Percentiles rank a stretch among this genome's conserved stretches.
phyloP scores from a whole-genome alignment of 2,329 filamentous ascomycete genomes.

The Domatiomyces globalis region DNA sequence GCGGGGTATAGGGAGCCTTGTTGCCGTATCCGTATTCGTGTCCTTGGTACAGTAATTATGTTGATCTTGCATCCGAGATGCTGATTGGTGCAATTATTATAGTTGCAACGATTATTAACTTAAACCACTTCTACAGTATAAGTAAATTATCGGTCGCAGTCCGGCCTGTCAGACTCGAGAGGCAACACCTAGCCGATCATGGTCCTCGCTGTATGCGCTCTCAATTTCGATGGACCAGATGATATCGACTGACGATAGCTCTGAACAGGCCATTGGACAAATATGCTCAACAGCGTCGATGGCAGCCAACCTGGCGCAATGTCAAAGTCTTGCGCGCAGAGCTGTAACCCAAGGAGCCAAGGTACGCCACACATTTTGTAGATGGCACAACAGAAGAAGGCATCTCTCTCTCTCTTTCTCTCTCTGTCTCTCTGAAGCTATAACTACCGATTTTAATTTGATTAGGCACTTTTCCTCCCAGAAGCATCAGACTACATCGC shows the following conservation, averaged over 20 bases:
- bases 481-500: conserved; percentile 87
- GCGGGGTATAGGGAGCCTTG: too few species aligned
- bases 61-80: too few species aligned
- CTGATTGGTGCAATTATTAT: too few species aligned
- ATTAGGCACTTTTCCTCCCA: conserved; percentile 69
- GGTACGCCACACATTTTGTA: conserved; percentile 32
- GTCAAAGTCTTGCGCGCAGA: conserved; percentile 54
- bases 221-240: not conserved
- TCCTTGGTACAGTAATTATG: too few species aligned
- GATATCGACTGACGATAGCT: conserved; percentile 4
- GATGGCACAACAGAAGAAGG: not conserved
- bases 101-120: too few species aligned
- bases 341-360: conserved; percentile 65
- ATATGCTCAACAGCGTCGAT: conserved; percentile 73
- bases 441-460: not conserved
- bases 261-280: conserved; percentile 64
- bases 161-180: too few species aligned
- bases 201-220: conserved; percentile 15
- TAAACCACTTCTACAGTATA: too few species aligned
- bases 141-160: too few species aligned
- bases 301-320: conserved; percentile 65
- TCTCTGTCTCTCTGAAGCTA: conserved; percentile 9
- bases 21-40: too few species aligned
- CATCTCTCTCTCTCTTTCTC: conserved; percentile 1
- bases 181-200: conserved; percentile 2